Conservation (phyloP, 176 grass and related monocot species). For the Miscanthus lutarioriparius region DNA sequence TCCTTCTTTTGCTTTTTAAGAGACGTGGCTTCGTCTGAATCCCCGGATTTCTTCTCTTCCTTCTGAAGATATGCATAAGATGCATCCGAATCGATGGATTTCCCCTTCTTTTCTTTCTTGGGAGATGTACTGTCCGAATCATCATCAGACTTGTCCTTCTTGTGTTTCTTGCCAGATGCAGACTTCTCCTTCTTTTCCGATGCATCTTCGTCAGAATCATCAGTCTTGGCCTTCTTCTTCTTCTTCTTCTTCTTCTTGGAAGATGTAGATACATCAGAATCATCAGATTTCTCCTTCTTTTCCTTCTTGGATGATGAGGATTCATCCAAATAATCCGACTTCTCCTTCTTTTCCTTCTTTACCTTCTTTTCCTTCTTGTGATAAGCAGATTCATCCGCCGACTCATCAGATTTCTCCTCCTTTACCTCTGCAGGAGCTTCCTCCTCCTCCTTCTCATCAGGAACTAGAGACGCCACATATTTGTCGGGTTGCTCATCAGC, state of each 20-base stretch:
- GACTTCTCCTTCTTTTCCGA: background rate
- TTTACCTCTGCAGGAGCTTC: too few species aligned
- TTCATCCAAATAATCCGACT: background rate
- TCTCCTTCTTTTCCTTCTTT: background rate
- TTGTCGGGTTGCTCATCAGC: background rate
- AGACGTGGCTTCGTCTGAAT: background rate
- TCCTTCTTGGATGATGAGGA: background rate
- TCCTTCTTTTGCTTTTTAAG: background rate
- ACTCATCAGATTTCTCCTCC: background rate
- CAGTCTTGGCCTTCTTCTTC: background rate
- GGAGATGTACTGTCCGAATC: background rate
- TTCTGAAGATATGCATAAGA: background rate
- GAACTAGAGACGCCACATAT: background rate
- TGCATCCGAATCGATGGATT: background rate
- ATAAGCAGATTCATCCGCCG: background rate
- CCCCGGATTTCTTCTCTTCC: background rate
- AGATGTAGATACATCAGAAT: background rate
- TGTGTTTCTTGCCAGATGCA: background rate
- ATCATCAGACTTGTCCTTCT: background rate
- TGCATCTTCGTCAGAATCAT: background rate
- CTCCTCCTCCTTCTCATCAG: background rate
- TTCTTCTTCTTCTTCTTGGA: background rate
- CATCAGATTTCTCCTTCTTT: background rate
- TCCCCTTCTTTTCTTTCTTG: background rate
- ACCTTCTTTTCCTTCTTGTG: background rate